Conservation (phyloP, 257 asterid genomes). For the Gardenia jasminoides region DNA sequence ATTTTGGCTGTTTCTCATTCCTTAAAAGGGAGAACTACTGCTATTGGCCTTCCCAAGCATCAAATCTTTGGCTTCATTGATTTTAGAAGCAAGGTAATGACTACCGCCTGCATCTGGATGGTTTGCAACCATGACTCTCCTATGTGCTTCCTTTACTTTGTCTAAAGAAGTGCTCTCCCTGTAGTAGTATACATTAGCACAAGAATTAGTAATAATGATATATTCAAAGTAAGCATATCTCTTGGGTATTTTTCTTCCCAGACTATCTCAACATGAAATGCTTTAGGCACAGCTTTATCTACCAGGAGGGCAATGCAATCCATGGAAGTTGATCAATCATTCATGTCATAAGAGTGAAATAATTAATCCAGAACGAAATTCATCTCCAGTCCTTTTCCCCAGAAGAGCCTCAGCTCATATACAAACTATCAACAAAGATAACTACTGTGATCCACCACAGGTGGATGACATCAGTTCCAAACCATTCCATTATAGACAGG, state of each 20-base stretch:
- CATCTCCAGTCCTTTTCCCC: not conserved
- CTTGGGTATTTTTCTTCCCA: too few species aligned
- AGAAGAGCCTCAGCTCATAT: not conserved
- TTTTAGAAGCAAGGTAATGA: constrained; percentile 88
- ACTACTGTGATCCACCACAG: not conserved
- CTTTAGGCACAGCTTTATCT: not conserved
- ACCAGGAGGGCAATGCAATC: too few species aligned
- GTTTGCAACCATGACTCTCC: constrained; percentile 90
- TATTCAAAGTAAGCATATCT: not conserved
- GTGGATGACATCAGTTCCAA: not conserved
- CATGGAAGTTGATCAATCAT: not conserved
- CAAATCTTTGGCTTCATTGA: constrained; percentile 77
- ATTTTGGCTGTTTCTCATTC: not conserved
- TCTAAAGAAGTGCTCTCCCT: constrained; percentile 74
- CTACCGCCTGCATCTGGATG: constrained; percentile 99
- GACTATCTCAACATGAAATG: too few species aligned
- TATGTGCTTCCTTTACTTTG: constrained; percentile 85
- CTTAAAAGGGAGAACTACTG: constrained; percentile 66
- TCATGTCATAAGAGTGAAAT: not conserved
- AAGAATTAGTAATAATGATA: not conserved
- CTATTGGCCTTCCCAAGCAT: constrained; percentile 66
- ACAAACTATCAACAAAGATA: not conserved
- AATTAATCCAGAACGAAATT: not conserved
- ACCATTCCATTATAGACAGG: not conserved
- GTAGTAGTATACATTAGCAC: constrained; percentile 13